phyloP scores from a whole-genome alignment of 2,329 filamentous ascomycete species.

The Sporothrix schenckii region DNA sequence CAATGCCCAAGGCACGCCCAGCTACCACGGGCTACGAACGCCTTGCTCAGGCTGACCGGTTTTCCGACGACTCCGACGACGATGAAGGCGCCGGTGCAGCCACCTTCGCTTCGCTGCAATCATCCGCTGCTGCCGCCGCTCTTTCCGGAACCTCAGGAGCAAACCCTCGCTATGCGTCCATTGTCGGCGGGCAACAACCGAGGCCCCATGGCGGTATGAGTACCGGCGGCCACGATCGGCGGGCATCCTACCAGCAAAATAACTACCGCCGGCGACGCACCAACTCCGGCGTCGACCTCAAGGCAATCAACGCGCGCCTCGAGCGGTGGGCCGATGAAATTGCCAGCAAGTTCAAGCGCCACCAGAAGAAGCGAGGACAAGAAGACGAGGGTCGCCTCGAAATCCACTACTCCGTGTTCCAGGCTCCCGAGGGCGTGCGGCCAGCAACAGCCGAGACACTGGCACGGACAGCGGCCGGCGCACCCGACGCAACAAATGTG shows the following conservation, averaged over 20 bases:
- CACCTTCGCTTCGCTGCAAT: conserved; percentile 57
- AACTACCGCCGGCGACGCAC: conserved; percentile 49
- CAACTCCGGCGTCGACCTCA: conserved; percentile 92
- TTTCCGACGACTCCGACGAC: conserved; percentile 69
- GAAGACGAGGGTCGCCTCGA: conserved; percentile 85
- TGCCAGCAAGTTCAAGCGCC: conserved; percentile 92
- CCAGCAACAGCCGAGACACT: conserved; percentile 77
- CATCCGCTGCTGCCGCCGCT: conserved; percentile 35
- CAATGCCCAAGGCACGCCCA: conserved; percentile 67
- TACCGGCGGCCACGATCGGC: conserved; percentile 35
- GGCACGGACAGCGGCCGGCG: conserved; percentile 47
- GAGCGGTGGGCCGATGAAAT: conserved; percentile 99
- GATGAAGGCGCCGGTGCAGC: conserved; percentile 48
- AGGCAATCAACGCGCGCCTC: conserved; percentile 93
- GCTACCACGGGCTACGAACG: conserved; percentile 82
- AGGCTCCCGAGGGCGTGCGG: conserved; percentile 82
- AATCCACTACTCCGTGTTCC: conserved; percentile 97
- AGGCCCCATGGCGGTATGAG: conserved; percentile 44
- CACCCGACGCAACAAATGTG: conserved; percentile 54
- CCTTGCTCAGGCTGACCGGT: conserved; percentile 77
- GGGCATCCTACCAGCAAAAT: conserved; percentile 9
- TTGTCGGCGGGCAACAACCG: conserved; percentile 44
- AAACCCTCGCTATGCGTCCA: conserved; percentile 66
- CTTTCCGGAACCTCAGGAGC: conserved; percentile 41
- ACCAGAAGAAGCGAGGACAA: conserved; percentile 62